Evolutionary conservation across 768 basidiomycete genomes (phyloP).

Genomic region (Collybia sordida): DNA sequence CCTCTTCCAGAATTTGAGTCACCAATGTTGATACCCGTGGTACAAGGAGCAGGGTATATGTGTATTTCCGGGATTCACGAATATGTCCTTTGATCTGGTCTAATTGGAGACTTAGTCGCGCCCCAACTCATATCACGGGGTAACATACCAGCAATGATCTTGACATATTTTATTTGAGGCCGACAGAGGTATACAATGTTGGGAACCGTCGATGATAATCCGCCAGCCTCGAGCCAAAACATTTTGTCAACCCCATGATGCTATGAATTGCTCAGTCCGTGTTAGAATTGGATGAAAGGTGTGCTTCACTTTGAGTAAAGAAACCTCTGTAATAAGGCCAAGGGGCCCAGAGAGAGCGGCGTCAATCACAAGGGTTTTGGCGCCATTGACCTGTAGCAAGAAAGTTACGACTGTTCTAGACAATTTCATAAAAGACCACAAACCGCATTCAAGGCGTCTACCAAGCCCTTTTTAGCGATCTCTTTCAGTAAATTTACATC

Average conservation of each 20-base stretch:
- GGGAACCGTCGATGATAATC: slow-evolving; percentile 76
- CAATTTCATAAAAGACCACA: slow-evolving; percentile 15
- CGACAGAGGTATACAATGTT: slow-evolving; percentile 94
- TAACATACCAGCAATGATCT: slow-evolving; percentile 84
- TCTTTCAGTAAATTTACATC: slow-evolving; percentile 74
- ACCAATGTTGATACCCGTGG: slow-evolving; percentile 88
- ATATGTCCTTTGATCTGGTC: slow-evolving; percentile 90
- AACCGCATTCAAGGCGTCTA: slow-evolving; percentile 86
- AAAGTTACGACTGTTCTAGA: background rate
- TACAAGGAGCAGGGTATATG: slow-evolving; percentile 84
- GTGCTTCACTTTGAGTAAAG: slow-evolving; percentile 76
- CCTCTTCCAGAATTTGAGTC: slow-evolving; percentile 85
- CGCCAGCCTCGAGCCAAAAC: slow-evolving; percentile 97
- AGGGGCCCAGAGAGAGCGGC: slow-evolving; percentile 85
- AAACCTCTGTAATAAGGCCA: slow-evolving; percentile 93
- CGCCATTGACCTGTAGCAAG: slow-evolving; percentile 72
- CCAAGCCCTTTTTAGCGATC: slow-evolving; percentile 73
- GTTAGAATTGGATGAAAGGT: background rate
- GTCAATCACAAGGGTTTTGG: slow-evolving; percentile 96
- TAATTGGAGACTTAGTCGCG: slow-evolving; percentile 36
- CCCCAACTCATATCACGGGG: slow-evolving; percentile 10
- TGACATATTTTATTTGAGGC: slow-evolving; percentile 80
- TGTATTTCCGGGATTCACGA: slow-evolving; percentile 70
- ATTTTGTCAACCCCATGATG: slow-evolving; percentile 99
- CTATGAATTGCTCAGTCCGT: slow-evolving; percentile 37